Base-by-base conservation (phyloP, 805 yeast genomes). In the Maudiozyma bulderi region DNA sequence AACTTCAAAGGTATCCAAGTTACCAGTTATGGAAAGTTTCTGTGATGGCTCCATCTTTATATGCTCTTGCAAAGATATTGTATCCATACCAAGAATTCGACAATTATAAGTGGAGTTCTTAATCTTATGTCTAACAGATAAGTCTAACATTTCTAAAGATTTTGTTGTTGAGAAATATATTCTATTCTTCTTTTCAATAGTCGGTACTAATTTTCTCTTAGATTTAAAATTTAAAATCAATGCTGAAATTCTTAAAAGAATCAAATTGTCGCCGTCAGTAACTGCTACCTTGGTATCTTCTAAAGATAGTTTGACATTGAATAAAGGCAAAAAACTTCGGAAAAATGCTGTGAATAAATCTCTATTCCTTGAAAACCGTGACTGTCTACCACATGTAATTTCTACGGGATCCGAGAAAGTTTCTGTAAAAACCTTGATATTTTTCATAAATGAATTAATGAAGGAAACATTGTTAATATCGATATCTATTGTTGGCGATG, bases 401-500 rank as follows among this genome's bases (percentile, higher is more conserved):
- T 7, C 48, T 11, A 47, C 46, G n/a, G 56, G 49, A 28, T 51
- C 52, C 6, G 40, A 37, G 32, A 58, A 50, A 6, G 58, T 45
- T 14, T 55, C 55, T 9, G 53, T 52, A 41, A 64, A 60, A 0
- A 64, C 66, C n/a, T 51, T 57, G 13, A 60, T 54, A 48, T 66
- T 59, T 15, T 55, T 54, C 33, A 50, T 52, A 46, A 67, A 66
- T 8, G 65, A 58, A 39, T 68, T 59, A 34, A 70, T 58, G 15
- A 70, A 59, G 0, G 73, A 66, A 2, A 73, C 54, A 44, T 73
- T 70, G 10, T 63, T 64, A 5, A 73, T 63, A 32, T 74, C 70
- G 28, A 73, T 55, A 53, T 76, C 80, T n/a, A 74, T 39, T 1
- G 71, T 65, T 15, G 77, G 70, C 1, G 74, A 74, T 2, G 77